These are phyloP conservation scores for Planoprotostelium fungivorum DNA, from an alignment of 78 protist species.

Conservation along the genomic window DNA sequence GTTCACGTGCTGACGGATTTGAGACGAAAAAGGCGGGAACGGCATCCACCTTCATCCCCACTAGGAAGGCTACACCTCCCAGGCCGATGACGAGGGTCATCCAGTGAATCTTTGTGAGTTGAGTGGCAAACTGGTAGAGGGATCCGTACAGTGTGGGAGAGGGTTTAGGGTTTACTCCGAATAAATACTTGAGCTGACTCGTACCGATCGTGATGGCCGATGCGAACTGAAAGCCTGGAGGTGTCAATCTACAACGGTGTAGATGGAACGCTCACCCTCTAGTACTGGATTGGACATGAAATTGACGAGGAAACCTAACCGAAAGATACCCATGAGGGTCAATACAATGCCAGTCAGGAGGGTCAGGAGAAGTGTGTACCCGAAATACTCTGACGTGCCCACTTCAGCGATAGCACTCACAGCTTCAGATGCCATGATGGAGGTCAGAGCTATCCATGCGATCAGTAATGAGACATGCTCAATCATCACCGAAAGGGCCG, in stretches of 20 bases:
- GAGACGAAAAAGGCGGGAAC: neutral
- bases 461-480: neutral
- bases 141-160: neutral
- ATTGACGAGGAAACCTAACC: neutral
- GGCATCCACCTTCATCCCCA: neutral
- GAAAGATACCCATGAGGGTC: neutral
- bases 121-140: neutral
- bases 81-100: neutral
- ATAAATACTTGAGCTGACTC: neutral
- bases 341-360: neutral
- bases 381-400: neutral
- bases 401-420: neutral
- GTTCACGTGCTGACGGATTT: neutral
- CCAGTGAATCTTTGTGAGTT: neutral
- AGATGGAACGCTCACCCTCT: neutral
- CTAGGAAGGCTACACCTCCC: neutral
- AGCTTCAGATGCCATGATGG: neutral
- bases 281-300: neutral
- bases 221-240: neutral
- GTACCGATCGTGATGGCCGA: neutral
- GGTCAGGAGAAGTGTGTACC: neutral
- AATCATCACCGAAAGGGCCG: conserved; percentile 68
- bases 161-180: neutral
- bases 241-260: neutral
- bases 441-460: neutral